A percentile compares a stretch with the other conserved stretches of the same genome.
Evolutionary conservation across 2,329 filamentous ascomycete genomes (phyloP).

Genomic region (Claviceps monticola): DNA sequence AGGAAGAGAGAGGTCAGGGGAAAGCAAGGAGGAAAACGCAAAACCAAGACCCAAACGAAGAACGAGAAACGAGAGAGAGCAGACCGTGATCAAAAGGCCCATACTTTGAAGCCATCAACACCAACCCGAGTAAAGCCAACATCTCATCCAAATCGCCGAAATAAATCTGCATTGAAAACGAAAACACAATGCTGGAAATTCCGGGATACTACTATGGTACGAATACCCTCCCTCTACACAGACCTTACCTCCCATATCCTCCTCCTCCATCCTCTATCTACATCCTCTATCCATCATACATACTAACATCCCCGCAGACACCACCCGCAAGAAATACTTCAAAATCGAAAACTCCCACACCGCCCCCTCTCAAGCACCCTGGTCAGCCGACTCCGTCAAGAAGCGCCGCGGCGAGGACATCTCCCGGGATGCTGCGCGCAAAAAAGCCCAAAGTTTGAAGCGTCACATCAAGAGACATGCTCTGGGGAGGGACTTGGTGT

Average conservation of each 20-base stretch:
- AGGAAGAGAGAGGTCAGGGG: too few species aligned
- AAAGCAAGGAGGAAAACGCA: too few species aligned
- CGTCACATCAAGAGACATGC: slow-evolving; percentile 25
- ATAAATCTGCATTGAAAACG: too few species aligned
- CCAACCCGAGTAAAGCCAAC: too few species aligned
- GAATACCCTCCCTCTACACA: background rate
- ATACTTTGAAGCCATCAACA: too few species aligned
- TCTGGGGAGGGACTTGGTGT: slow-evolving; percentile 21
- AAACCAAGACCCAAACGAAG: too few species aligned
- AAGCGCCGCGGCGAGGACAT: slow-evolving; percentile 34
- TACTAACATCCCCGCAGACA: slow-evolving; percentile 23
- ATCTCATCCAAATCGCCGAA: too few species aligned
- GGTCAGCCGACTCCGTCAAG: slow-evolving; percentile 46
- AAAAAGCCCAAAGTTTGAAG: slow-evolving; percentile 18
- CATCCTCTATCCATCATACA: background rate
- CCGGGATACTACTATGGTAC: slow-evolving; percentile 5
- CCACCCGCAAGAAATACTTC: slow-evolving; percentile 51
- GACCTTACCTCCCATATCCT: too few species aligned
- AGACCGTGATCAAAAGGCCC: too few species aligned
- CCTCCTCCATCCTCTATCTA: too few species aligned
- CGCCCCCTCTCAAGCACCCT: slow-evolving; percentile 35
- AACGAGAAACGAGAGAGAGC: too few species aligned
- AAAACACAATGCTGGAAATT: slow-evolving; percentile 2
- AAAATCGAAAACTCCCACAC: slow-evolving; percentile 46
- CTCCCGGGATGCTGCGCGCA: slow-evolving; percentile 13